Percentiles rank a stretch among this genome's conserved stretches.
Evolutionary conservation across 2,329 filamentous ascomycete genomes (phyloP).

Genomic region (Talaromyces atroroseus): DNA sequence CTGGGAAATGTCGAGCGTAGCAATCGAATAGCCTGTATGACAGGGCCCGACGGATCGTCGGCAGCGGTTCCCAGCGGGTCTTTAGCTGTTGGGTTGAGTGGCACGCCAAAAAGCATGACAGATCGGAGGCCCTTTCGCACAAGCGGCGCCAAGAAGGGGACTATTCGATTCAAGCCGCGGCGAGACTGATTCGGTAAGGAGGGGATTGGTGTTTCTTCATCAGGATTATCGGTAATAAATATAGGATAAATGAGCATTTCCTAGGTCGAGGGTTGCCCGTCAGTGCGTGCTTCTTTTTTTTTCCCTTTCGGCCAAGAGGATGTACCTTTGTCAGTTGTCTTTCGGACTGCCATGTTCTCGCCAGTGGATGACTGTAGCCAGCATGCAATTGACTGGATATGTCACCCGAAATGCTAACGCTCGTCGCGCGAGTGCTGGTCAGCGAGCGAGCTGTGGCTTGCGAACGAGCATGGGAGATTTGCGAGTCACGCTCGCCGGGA

Average conservation of each 20-base stretch:
- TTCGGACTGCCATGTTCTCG: conserved; percentile 76
- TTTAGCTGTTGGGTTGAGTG: conserved; percentile 72
- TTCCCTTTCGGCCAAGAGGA: conserved; percentile 1
- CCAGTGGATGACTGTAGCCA: conserved; percentile 74
- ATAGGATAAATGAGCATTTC: conserved; percentile 98
- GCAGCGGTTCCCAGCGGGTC: conserved; percentile 87
- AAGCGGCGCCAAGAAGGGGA: conserved; percentile 79
- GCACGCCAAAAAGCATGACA: conserved; percentile 94
- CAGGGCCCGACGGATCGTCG: conserved; percentile 87
- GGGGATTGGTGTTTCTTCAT: conserved; percentile 85
- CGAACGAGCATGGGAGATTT: conserved; percentile 37
- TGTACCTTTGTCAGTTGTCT: conserved; percentile 76
- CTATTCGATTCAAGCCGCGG: conserved; percentile 77
- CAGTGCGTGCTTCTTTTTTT: neutral
- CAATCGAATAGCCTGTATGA: conserved; percentile 79
- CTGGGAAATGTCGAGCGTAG: conserved; percentile 80
- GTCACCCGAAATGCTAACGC: conserved; percentile 53
- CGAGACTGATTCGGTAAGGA: conserved; percentile 88
- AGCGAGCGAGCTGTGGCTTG: conserved; percentile 39
- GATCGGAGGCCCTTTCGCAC: conserved; percentile 85
- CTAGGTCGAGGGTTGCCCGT: conserved; percentile 40
- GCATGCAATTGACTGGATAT: conserved; percentile 80
- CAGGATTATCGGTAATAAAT: conserved; percentile 89
- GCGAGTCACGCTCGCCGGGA: conserved; percentile 39
- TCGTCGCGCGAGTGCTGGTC: conserved; percentile 45